Percentiles rank a stretch among this genome's conserved stretches.
Evolutionary conservation across 495 filamentous ascomycete species (phyloP).

Genomic region (Podospora appendiculata): DNA sequence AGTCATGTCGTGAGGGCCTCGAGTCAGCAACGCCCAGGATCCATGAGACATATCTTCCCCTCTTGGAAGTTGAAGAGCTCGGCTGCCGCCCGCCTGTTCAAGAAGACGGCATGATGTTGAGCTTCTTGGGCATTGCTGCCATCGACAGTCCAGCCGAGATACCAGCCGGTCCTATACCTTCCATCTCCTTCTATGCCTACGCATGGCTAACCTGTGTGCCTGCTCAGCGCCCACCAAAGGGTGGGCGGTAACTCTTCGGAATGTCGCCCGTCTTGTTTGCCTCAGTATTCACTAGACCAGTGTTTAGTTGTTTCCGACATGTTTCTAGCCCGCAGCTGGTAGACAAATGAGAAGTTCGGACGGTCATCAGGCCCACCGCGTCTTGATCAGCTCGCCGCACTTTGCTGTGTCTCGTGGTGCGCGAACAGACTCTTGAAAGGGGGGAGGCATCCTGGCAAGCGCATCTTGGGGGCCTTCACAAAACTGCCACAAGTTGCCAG

Average conservation of each 20-base stretch:
- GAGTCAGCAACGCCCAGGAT: neutral
- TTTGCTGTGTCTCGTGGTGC: neutral
- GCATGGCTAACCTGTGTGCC: too few relatives aligned
- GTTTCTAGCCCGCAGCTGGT: neutral
- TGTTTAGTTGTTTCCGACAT: constrained; percentile 2
- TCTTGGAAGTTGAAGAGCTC: neutral
- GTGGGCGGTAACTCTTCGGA: too few relatives aligned
- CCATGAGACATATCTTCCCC: neutral
- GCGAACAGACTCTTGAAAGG: neutral
- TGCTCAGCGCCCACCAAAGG: too few relatives aligned
- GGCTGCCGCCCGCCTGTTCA: too few relatives aligned
- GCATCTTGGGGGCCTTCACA: neutral
- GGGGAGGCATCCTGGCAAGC: neutral
- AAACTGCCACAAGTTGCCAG: neutral
- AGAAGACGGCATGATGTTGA: too few relatives aligned
- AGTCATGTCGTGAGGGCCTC: neutral
- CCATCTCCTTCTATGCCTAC: too few relatives aligned
- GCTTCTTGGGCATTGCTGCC: too few relatives aligned
- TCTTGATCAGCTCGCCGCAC: neutral
- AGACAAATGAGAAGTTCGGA: constrained; percentile 10
- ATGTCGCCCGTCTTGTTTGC: too few relatives aligned
- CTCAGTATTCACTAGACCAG: neutral
- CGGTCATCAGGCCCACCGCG: neutral
- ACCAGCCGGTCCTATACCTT: too few relatives aligned
- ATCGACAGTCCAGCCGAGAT: too few relatives aligned